Evolutionary conservation across 768 basidiomycete species (phyloP), one percentile per base, ranked within the genome.

Genomic region (Cubamyces sp.): DNA sequence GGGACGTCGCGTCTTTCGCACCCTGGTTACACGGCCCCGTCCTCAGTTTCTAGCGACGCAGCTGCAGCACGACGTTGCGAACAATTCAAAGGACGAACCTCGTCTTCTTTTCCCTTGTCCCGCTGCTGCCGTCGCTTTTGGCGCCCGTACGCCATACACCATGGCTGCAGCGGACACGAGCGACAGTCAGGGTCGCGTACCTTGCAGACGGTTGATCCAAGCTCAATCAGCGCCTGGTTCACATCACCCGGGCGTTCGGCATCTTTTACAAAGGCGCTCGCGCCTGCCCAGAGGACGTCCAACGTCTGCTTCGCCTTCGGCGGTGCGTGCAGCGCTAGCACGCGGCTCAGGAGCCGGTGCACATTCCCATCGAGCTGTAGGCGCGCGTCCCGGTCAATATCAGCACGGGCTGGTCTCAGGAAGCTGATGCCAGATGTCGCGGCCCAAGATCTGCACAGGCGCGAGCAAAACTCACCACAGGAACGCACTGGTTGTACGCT

Each of bases 191-290:
- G 96, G 64, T 90, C 85, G 63, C 85, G 87, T 43, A 91, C 87
- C 74, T 90, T 94, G 77, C 96, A 98, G 3, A 97, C 84, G 3
- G 94, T 96, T 71, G 91, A 92, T 51, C 96, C 96, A 7, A 98
- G 85, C 71, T 98, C 96, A 73, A 98, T 98, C 53, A 98, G 79
- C 15, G 92, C 94, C 76, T 97, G 91, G 70, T 96, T 96, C 65
- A 95, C 80, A 71, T 96, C 92, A 18, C 94, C 93, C 0, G 94
- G 84, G 64, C 81, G 73, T 37, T 82, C 79, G 51, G 79, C 71
- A 14, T 65, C 77, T 42, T 84, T 74, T 11, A 97, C 89, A 72
- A 97, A 82, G 3, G 79, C 80, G 42, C 79, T 79, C 1, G 95
- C 95, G 5, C 84, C 87, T 5, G 79, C 74, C 95, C 95, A 97